Conservation (phyloP, 768 basidiomycete species). For the Agaricus subrufescens region DNA sequence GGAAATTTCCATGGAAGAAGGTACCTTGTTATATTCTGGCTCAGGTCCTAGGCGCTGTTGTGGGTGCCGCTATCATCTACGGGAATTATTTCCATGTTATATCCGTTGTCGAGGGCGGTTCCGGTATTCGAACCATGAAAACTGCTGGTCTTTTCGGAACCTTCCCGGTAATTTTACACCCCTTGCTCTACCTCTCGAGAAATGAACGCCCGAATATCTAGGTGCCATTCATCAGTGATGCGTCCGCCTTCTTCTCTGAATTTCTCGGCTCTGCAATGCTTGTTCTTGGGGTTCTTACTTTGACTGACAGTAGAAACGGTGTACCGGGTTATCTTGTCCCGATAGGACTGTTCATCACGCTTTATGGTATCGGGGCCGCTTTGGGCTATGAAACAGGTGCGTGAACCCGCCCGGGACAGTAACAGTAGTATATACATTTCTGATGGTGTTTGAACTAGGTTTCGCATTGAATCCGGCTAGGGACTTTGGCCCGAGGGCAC, state of each 20-base stretch:
- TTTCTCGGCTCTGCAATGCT: constrained; percentile 59
- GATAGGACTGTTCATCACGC: constrained; percentile 48
- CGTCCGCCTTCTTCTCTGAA: constrained; percentile 42
- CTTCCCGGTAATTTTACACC: constrained; percentile 42
- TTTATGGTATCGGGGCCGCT: constrained; percentile 45
- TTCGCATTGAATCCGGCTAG: constrained; percentile 40
- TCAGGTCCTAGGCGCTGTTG: constrained; percentile 60
- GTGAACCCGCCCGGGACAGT: not conserved
- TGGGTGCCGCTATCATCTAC: constrained; percentile 58
- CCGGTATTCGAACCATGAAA: constrained; percentile 44
- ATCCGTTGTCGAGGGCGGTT: constrained; percentile 56
- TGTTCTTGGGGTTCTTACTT: constrained; percentile 49
- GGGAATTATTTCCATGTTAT: constrained; percentile 71
- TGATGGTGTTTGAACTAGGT: constrained; percentile 12
- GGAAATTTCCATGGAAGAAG: constrained; percentile 68
- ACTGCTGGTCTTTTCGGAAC: constrained; percentile 60
- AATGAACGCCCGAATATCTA: constrained; percentile 11
- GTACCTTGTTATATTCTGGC: constrained; percentile 63
- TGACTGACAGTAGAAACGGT: constrained; percentile 48
- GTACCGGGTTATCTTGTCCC: constrained; percentile 53
- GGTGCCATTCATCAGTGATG: constrained; percentile 34
- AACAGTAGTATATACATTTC: not conserved
- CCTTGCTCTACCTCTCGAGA: not conserved
- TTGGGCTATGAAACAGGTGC: constrained; percentile 62
- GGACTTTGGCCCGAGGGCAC: constrained; percentile 54